Conservation (phyloP, 805 yeast species). For the Kregervanrija fluxuum region DNA sequence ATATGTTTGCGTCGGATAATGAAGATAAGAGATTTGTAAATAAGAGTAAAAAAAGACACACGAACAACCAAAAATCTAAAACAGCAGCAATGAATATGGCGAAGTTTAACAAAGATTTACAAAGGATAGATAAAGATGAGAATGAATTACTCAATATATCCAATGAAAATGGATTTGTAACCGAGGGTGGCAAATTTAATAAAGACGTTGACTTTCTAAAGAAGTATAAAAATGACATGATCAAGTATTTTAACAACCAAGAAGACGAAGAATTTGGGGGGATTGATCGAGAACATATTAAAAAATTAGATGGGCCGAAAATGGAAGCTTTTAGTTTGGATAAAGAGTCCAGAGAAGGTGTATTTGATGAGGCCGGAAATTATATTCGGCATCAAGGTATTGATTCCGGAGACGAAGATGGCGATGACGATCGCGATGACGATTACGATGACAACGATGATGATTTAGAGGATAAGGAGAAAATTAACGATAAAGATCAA, state of each 20-base stretch:
- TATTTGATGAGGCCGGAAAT: constrained; percentile 55
- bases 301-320: constrained; percentile 25
- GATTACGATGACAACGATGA: constrained; percentile 17
- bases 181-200: too few species aligned
- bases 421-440: constrained; percentile 16
- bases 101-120: too few species aligned
- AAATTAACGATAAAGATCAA: constrained; percentile 24
- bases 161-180: too few species aligned
- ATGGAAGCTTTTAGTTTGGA: constrained; percentile 58
- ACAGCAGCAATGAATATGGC: too few species aligned
- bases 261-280: too few species aligned
- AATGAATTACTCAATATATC: too few species aligned
- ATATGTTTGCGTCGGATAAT: constrained; percentile 34
- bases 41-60: neutral
- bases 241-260: too few species aligned
- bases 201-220: too few species aligned
- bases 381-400: constrained; percentile 25
- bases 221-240: too few species aligned
- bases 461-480: neutral
- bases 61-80: neutral
- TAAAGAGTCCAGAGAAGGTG: constrained; percentile 52
- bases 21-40: constrained; percentile 4
- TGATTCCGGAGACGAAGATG: constrained; percentile 26
- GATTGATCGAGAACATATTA: too few species aligned
- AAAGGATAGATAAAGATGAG: too few species aligned